These are phyloP conservation scores for Grifola frondosa DNA, from an alignment of 1,284 basidiomycete genomes.

Conservation along the genomic window DNA sequence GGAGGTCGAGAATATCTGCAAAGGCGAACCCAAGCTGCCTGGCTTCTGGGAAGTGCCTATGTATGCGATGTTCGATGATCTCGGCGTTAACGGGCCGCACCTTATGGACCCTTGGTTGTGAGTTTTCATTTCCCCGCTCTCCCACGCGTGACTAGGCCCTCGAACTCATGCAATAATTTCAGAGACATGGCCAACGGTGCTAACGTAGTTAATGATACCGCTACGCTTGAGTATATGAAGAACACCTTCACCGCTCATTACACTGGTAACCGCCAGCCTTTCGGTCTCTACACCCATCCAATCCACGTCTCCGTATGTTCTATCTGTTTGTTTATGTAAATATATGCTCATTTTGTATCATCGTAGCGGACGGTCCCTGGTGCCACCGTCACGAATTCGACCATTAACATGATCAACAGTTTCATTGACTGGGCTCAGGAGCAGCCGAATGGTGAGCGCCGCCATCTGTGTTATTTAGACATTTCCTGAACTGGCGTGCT, in stretches of 20 bases:
- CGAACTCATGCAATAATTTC: constrained; percentile 17
- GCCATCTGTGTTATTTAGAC: constrained; percentile 11
- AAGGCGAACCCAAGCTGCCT: constrained; percentile 71
- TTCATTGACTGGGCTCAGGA: constrained; percentile 83
- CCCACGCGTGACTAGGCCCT: not conserved
- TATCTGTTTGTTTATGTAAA: not conserved
- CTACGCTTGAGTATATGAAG: constrained; percentile 74
- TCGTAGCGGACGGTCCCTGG: constrained; percentile 40
- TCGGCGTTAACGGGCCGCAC: constrained; percentile 57
- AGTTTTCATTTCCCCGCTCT: constrained; percentile 28
- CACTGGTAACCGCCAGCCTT: constrained; percentile 71
- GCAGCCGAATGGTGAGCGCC: constrained; percentile 68
- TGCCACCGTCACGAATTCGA: constrained; percentile 46
- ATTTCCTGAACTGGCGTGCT: constrained; percentile 1
- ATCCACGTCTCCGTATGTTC: constrained; percentile 68
- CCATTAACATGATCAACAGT: constrained; percentile 71
- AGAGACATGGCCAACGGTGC: constrained; percentile 59
- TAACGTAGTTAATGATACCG: constrained; percentile 49
- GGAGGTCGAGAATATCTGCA: constrained; percentile 54
- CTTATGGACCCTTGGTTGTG: constrained; percentile 86
- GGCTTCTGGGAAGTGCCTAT: constrained; percentile 84
- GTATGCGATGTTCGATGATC: constrained; percentile 73
- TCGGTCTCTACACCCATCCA: constrained; percentile 82
- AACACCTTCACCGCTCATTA: constrained; percentile 75
- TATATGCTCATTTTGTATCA: not conserved